phyloP scores from a whole-genome alignment of 257 asterid genomes.

The Solanum chmielewskii region DNA sequence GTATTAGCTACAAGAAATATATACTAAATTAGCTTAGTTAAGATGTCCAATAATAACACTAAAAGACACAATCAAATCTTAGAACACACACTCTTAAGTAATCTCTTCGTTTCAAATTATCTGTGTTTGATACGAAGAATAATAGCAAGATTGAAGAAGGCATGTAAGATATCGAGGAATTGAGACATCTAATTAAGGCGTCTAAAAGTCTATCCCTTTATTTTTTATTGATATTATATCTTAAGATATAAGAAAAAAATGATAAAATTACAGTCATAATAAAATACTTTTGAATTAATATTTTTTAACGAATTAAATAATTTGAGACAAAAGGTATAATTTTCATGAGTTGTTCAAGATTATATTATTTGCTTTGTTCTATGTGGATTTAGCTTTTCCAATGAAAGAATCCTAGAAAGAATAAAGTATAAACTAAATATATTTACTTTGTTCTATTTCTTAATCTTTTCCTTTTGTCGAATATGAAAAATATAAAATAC shows the following conservation, averaged over 20 bases:
- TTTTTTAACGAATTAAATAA: neutral
- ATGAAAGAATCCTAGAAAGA: neutral
- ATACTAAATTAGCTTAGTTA: neutral
- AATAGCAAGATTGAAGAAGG: no score
- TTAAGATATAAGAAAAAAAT: neutral
- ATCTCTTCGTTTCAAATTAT: neutral
- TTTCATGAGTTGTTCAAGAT: neutral
- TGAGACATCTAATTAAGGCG: accelerated
- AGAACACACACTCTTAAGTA: neutral
- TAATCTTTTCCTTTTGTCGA: neutral
- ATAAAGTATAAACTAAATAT: neutral
- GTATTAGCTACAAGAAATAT: neutral
- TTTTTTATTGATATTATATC: neutral
- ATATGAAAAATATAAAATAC: neutral
- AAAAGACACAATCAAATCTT: neutral
- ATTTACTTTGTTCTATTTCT: neutral
- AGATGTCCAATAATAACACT: neutral
- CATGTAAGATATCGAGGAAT: accelerated
- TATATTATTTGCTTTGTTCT: neutral
- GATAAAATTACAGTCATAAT: accelerated
- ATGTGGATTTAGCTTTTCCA: neutral
- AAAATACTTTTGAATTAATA: neutral
- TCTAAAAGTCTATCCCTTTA: no score
- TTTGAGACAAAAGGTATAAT: neutral
- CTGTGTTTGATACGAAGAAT: no score